Evolutionary conservation across 495 filamentous ascomycete species (phyloP).

Genomic region (Acidomyces sp.): DNA sequence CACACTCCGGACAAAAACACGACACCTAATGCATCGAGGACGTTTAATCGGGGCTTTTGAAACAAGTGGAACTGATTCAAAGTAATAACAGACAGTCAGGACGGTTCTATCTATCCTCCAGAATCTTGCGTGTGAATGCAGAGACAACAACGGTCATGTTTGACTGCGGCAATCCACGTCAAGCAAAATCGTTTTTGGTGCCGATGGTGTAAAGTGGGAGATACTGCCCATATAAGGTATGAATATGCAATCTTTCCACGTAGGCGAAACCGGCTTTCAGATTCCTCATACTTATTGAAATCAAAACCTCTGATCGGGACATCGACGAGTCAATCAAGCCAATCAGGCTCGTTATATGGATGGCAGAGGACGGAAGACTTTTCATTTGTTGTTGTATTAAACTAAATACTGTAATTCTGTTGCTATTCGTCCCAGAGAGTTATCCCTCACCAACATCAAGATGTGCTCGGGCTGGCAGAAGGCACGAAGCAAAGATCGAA

Average conservation of each 20-base stretch:
- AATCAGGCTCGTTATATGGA: constrained; percentile 39
- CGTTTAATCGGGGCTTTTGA: constrained; percentile 22
- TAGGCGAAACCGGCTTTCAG: constrained; percentile 48
- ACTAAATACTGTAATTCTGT: constrained; percentile 45
- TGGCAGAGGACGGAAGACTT: constrained; percentile 37
- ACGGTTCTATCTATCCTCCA: constrained; percentile 34
- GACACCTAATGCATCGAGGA: constrained; percentile 25
- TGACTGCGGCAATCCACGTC: constrained; percentile 11
- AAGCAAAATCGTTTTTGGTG: constrained; percentile 25
- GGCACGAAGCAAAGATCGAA: constrained; percentile 31
- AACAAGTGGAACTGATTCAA: constrained; percentile 14
- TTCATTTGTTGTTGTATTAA: constrained; percentile 48
- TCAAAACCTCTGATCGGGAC: constrained; percentile 27
- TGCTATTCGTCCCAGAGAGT: constrained; percentile 41
- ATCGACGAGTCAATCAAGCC: constrained; percentile 27
- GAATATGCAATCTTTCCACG: constrained; percentile 31
- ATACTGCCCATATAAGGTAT: constrained; percentile 21
- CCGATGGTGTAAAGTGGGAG: constrained; percentile 26
- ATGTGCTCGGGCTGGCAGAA: constrained; percentile 35
- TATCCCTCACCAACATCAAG: constrained; percentile 24
- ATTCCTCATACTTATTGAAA: constrained; percentile 40
- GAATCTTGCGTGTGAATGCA: constrained; percentile 31
- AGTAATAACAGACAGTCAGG: constrained; percentile 21
- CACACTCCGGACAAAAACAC: constrained; percentile 23
- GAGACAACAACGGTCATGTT: constrained; percentile 28